These are phyloP conservation scores for Psidium friedrichsthalianum DNA, from an alignment of 345 rosid species.

Conservation along the genomic window DNA sequence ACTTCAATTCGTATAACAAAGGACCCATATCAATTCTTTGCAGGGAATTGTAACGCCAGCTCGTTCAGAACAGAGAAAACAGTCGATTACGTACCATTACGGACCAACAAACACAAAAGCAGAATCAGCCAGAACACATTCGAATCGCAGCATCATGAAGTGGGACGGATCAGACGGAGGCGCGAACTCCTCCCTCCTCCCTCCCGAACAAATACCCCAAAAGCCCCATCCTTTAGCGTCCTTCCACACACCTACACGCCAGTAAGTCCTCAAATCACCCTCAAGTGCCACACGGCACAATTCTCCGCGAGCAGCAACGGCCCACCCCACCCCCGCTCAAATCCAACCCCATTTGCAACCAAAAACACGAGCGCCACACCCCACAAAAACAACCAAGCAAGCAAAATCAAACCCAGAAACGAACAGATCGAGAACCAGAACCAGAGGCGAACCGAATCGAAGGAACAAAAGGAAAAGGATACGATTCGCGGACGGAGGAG, in stretches of 20 bases:
- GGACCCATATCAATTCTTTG: not conserved
- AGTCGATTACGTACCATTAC: not conserved
- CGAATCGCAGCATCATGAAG: not conserved
- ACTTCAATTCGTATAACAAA: not conserved
- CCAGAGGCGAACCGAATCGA: constrained; percentile 44
- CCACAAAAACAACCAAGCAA: not conserved
- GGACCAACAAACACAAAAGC: not conserved
- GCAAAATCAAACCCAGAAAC: not conserved
- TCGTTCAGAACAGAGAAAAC: not conserved
- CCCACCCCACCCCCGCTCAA: not conserved
- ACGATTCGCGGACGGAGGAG: constrained; percentile 56
- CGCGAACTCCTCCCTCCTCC: not conserved
- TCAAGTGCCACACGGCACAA: not conserved
- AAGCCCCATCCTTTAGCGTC: not conserved
- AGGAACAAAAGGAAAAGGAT: constrained; percentile 39
- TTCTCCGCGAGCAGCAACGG: not conserved
- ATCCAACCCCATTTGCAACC: not conserved
- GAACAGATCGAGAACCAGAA: not conserved
- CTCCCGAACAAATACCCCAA: not conserved
- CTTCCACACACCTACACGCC: not conserved
- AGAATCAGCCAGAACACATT: not conserved
- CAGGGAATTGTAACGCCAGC: not conserved
- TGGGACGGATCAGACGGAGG: not conserved
- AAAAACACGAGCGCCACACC: not conserved
- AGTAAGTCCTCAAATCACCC: not conserved